Evolutionary conservation across 192 early-diverging fungal species (phyloP).

Genomic region (Piromyces finnis): DNA sequence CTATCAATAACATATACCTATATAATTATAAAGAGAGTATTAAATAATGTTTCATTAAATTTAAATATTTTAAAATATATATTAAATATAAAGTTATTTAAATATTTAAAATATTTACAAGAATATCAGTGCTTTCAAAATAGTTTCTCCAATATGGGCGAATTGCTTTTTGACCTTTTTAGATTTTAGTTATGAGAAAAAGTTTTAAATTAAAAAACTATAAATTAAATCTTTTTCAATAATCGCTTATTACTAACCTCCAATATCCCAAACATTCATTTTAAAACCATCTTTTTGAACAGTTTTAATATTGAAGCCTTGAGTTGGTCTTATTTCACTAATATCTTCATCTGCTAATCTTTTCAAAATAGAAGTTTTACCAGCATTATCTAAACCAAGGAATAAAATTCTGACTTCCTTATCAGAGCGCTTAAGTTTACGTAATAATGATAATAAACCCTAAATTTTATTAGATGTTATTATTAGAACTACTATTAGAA

Average conservation of each 20-base stretch:
- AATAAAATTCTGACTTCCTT: constrained; percentile 30
- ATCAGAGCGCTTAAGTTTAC: constrained; percentile 17
- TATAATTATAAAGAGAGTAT: no score
- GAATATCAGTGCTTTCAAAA: constrained; percentile 36
- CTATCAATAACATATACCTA: constrained; percentile 1
- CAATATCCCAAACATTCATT: constrained; percentile 45
- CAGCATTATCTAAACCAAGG: constrained; percentile 41
- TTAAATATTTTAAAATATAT: no score
- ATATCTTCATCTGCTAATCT: constrained; percentile 31
- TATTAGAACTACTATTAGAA: no score
- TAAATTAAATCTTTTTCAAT: no score
- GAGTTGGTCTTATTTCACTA: constrained; percentile 36
- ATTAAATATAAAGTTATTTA: no score
- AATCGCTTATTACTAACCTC: constrained; percentile 8
- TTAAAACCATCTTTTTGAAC: constrained; percentile 34
- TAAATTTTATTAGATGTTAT: background rate
- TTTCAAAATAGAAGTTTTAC: constrained; percentile 35
- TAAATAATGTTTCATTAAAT: no score
- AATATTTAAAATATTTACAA: constrained; percentile 14
- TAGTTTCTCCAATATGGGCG: constrained; percentile 43
- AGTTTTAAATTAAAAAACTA: no score
- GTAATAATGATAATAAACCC: constrained; percentile 30
- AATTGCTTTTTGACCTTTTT: constrained; percentile 29
- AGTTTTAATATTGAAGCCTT: constrained; percentile 41
- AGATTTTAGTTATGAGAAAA: no score